Evolutionary conservation across 352 stramenopile genomes (phyloP).

Genomic region (Blastocystis sp.): DNA sequence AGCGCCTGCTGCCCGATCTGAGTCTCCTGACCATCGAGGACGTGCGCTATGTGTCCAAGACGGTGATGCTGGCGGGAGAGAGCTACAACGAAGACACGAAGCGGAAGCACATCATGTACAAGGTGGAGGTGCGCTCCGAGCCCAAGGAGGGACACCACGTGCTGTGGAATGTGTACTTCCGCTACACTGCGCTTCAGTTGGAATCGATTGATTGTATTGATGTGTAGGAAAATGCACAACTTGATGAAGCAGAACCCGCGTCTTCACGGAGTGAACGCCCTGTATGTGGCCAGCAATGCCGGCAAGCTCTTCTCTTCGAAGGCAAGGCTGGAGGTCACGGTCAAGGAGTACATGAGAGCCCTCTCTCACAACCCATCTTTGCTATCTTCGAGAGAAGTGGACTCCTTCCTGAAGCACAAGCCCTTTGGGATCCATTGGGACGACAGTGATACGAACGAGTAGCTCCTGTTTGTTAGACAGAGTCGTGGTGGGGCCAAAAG

Average conservation of each 20-base stretch:
- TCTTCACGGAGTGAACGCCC: no score
- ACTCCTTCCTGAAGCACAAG: conserved; percentile 35
- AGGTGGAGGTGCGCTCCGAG: not conserved
- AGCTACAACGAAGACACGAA: conserved; percentile 55
- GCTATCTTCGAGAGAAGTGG: conserved; percentile 21
- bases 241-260: no score
- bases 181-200: no score
- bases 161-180: no score
- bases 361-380: conserved; percentile 30
- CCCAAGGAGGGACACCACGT: no score
- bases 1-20: conserved; percentile 1
- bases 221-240: no score
- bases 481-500: not conserved
- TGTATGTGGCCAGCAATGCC: no score
- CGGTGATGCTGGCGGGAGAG: conserved; percentile 17
- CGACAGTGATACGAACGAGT: not conserved
- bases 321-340: conserved; percentile 25
- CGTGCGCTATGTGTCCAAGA: not conserved
- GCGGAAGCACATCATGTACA: conserved; percentile 28
- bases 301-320: conserved; percentile 40
- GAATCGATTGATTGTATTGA: no score
- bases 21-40: conserved; percentile 18
- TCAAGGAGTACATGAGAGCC: conserved; percentile 20
- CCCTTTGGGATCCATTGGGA: conserved; percentile 27
- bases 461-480: not conserved